A percentile compares a stretch with the other conserved stretches of the same genome.
Conservation (phyloP, 202 grass and related monocot genomes). For the Saccharum hybrid region DNA sequence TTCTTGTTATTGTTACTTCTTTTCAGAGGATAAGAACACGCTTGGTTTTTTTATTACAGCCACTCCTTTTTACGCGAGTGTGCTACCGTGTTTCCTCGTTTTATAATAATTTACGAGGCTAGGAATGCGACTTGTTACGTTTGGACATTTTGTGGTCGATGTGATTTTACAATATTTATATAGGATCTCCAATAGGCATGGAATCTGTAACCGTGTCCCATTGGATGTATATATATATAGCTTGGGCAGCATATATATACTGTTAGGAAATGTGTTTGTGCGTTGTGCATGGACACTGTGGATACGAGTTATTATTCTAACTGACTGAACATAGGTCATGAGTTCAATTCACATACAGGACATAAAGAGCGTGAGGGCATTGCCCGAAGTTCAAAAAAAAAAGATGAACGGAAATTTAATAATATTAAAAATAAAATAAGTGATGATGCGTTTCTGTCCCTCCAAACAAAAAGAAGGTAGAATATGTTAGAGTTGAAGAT, state of each 20-base stretch:
- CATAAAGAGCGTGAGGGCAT: no score
- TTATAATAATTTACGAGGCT: constrained; percentile 14
- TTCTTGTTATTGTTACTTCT: background rate
- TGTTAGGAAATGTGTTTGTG: no score
- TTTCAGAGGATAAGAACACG: constrained; percentile 24
- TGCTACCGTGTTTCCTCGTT: background rate
- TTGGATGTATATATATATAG: background rate
- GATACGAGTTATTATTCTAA: no score
- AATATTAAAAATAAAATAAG: constrained; percentile 16
- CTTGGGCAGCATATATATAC: no score
- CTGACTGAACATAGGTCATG: no score
- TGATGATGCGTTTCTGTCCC: background rate
- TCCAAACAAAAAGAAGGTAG: background rate
- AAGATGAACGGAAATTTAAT: no score
- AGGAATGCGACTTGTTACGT: constrained; percentile 4
- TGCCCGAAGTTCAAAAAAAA: no score
- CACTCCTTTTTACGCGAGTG: constrained; percentile 31
- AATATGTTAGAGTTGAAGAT: background rate
- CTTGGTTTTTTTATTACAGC: background rate
- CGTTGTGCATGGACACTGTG: no score
- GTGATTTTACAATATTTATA: constrained; percentile 44
- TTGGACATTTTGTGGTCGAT: constrained; percentile 39
- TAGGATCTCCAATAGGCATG: constrained; percentile 13
- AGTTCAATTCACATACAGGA: no score
- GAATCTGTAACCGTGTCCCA: no score